Evolutionary conservation across 169 alveolate species (phyloP).

Genomic region (Miamiensis avidus): DNA sequence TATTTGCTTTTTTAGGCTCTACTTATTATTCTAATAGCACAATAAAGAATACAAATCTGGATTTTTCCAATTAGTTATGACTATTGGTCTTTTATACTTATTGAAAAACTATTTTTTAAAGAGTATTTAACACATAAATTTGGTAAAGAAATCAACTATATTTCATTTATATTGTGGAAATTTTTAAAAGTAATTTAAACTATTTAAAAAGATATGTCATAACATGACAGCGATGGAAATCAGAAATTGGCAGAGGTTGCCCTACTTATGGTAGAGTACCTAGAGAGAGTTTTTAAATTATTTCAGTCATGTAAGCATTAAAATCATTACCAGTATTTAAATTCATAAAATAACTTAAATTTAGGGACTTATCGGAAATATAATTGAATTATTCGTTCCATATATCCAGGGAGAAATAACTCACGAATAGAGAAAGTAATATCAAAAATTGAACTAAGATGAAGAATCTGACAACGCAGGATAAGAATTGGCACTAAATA

Average conservation of each 20-base stretch:
- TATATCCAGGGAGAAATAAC: not conserved
- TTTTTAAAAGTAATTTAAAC: not conserved
- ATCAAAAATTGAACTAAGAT: not conserved
- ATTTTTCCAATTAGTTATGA: too few relatives aligned
- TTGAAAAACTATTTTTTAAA: too few relatives aligned
- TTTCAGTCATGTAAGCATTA: not conserved
- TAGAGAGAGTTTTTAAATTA: not conserved
- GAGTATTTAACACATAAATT: not conserved
- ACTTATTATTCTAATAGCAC: not conserved
- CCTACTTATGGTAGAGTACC: not conserved
- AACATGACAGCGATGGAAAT: not conserved
- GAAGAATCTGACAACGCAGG: not conserved
- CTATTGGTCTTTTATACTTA: not conserved
- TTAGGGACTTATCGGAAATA: not conserved
- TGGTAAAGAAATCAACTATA: not conserved
- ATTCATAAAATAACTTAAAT: not conserved
- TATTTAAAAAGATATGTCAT: not conserved
- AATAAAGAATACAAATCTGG: not conserved
- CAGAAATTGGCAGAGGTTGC: not conserved
- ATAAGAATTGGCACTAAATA: not conserved
- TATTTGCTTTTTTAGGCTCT: not conserved
- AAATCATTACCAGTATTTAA: not conserved
- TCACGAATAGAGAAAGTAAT: too few relatives aligned
- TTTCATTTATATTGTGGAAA: not conserved
- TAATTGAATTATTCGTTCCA: not conserved